A percentile compares a stretch with the other conserved stretches of the same genome.
These are phyloP conservation scores for Nothophytophthora sp. DNA, from an alignment of 352 stramenopile genomes.

Conservation along the genomic window DNA sequence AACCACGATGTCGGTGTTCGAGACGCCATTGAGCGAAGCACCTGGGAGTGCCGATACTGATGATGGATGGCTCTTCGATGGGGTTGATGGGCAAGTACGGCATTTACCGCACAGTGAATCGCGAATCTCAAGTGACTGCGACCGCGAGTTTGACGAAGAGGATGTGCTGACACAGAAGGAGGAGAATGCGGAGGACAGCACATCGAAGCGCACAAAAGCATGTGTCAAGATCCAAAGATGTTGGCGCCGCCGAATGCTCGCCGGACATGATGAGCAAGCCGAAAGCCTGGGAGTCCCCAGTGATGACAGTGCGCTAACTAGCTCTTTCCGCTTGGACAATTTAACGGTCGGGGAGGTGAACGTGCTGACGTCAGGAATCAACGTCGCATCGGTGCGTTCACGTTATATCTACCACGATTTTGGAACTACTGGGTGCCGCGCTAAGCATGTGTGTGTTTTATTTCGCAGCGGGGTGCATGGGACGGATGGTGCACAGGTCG, in stretches of 20 bases:
- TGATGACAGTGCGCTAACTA: no score
- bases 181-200: background rate
- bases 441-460: constrained; percentile 3
- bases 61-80: constrained; percentile 32
- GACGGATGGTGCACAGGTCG: constrained; percentile 25
- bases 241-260: constrained; percentile 1
- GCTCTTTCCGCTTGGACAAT: no score
- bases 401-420: background rate
- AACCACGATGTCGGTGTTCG: constrained; percentile 25
- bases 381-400: constrained; percentile 18
- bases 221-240: constrained; percentile 17
- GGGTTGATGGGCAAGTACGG: constrained; percentile 5
- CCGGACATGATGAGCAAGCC: background rate
- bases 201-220: background rate
- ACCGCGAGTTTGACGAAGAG: constrained; percentile 12
- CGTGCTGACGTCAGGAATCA: constrained; percentile 10
- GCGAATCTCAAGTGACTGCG: constrained; percentile 2
- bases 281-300: background rate
- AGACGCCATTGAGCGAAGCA: constrained; percentile 19
- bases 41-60: constrained; percentile 22
- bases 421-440: background rate
- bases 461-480: constrained; percentile 20
- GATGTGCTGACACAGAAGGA: background rate
- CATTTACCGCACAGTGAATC: constrained; percentile 5
- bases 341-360: constrained; percentile 8